Evolutionary conservation across 2,329 filamentous ascomycete genomes (phyloP), one percentile per base, ranked within the genome.

Genomic region (Blastomyces percursus): DNA sequence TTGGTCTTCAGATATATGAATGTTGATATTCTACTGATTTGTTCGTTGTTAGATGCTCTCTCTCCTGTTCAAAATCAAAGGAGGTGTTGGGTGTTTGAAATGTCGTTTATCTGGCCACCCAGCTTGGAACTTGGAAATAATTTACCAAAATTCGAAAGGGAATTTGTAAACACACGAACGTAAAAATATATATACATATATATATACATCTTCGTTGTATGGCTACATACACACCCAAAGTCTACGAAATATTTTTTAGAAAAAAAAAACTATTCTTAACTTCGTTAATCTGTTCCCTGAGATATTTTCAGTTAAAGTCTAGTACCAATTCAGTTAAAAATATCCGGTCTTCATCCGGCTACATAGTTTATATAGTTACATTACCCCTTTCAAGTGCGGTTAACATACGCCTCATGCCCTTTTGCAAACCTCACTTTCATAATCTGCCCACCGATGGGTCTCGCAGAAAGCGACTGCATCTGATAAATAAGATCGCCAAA

Each of bases 371-470:
- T 3, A 12, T 38, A 11, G 2, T 38, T 38, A 11, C 30, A n/a
- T 30, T 2, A 19, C n/a, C 51, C 9, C 6, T n/a, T 35, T 54
- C 19, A 35, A 54, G 12, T 16, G 16, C 2, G 2, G 9, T 56
- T 56, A 35, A 54, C 19, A 54, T 24, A 21, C 21, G 21, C 48
- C 51, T 54, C 27, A 35, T 59, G 3, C 24, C 56, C 40, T 24
- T 40, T 19, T 8, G 59, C 59, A 52, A 60, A 60, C 11, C 32
- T 57, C 50, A 61, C 62, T 48, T 51, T 63, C 57, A 63, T 52
- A 12, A 40, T 27, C 56, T 58, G 61, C 44, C 51, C 58, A 38
- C 54, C 50, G 8, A 12, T n/a, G 12, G 58, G 57, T 12, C 57
- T 54, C 21, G 57, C 59, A n/a, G 62, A 52, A n/a, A 63, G 59